Evolutionary conservation across 495 filamentous ascomycete species (phyloP).

Genomic region (Penicillium odoratum): DNA sequence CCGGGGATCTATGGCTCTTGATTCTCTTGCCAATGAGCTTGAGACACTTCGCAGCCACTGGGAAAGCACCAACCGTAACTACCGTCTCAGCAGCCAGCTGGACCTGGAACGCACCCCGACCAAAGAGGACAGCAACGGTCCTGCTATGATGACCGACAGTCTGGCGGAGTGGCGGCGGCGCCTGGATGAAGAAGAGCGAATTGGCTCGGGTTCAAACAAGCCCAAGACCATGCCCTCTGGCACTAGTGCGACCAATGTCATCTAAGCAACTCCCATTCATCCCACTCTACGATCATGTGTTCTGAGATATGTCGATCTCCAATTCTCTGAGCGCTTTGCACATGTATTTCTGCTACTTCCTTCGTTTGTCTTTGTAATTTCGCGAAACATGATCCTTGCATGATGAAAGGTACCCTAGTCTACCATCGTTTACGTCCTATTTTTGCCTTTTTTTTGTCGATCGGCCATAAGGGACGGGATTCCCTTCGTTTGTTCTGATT

Average conservation of each 20-base stretch:
- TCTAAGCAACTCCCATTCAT: conserved; percentile 24
- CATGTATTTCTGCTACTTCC: conserved; percentile 19
- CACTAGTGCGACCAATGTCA: conserved; percentile 35
- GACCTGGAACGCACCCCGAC: conserved; percentile 74
- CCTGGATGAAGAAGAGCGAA: conserved; percentile 63
- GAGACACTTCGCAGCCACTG: conserved; percentile 86
- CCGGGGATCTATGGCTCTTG: conserved; percentile 82
- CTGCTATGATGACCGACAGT: conserved; percentile 59
- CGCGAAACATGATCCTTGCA: conserved; percentile 23
- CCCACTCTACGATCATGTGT: conserved; percentile 25
- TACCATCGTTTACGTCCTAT: conserved; percentile 11
- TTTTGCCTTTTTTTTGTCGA: conserved; percentile 8
- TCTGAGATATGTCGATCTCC: conserved; percentile 28
- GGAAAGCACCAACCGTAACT: conserved; percentile 94
- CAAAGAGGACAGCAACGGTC: conserved; percentile 49
- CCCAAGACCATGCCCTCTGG: conserved; percentile 28
- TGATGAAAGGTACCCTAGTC: conserved; percentile 19
- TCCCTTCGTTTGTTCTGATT: conserved; percentile 22
- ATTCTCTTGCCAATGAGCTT: conserved; percentile 87
- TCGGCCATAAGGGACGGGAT: conserved; percentile 20
- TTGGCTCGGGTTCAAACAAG: conserved; percentile 26
- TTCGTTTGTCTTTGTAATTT: conserved; percentile 16
- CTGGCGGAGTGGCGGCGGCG: conserved; percentile 73
- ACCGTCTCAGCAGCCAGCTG: conserved; percentile 79
- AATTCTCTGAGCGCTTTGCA: conserved; percentile 25